Evolutionary conservation across 345 rosid species (phyloP).

Genomic region (Schrenkiella parvula): DNA sequence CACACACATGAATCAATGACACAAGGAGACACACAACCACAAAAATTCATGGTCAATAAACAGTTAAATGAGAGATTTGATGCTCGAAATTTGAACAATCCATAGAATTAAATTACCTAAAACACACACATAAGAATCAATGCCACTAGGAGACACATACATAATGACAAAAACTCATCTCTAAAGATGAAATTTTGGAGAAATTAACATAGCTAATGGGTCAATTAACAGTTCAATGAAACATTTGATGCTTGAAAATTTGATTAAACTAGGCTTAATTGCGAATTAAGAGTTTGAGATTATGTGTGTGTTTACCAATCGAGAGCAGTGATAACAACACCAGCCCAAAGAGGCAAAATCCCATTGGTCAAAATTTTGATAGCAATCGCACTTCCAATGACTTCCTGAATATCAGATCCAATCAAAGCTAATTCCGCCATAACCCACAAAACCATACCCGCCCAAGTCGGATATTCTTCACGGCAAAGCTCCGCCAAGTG

Average conservation of each 20-base stretch:
- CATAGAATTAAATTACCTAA: not conserved
- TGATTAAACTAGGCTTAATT: not conserved
- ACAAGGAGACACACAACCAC: not conserved
- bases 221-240: not conserved
- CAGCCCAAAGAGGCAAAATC: slow-evolving; percentile 78
- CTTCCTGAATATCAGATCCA: slow-evolving; percentile 94
- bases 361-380: slow-evolving; percentile 78
- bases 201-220: not conserved
- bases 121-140: slow-evolving; percentile 10
- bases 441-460: slow-evolving; percentile 66
- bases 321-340: slow-evolving; percentile 80
- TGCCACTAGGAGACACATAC: not conserved
- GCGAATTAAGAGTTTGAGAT: not conserved
- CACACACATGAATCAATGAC: slow-evolving; percentile 11
- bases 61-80: not conserved
- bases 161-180: not conserved
- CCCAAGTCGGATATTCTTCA: slow-evolving; percentile 90
- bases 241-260: not conserved
- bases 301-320: slow-evolving; percentile 52
- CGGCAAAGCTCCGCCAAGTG: slow-evolving; percentile 94
- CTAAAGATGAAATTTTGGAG: not conserved
- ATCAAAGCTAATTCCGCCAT: slow-evolving; percentile 92
- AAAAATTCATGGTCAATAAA: not conserved
- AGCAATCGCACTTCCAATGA: slow-evolving; percentile 94
- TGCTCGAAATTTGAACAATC: not conserved